Conservation (phyloP, 2,329 filamentous ascomycete genomes). For the Eurotiales sp. region DNA sequence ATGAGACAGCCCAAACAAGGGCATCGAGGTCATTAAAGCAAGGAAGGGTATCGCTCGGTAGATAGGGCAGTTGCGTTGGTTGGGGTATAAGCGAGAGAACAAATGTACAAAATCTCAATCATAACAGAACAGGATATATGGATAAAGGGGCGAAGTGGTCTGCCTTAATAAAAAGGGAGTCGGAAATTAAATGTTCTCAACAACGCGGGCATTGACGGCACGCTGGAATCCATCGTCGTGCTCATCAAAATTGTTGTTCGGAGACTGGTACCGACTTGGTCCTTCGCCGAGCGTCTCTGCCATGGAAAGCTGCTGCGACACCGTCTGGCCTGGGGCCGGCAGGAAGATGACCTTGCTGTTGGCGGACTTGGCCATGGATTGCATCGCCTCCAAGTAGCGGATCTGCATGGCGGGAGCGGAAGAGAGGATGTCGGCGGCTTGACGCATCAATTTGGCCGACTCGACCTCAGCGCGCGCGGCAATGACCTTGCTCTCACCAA, state of each 20-base stretch:
- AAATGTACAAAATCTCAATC: neutral
- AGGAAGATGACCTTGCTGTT: slow-evolving; percentile 86
- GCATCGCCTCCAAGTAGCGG: slow-evolving; percentile 96
- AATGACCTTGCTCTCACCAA: slow-evolving; percentile 97
- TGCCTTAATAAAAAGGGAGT: neutral
- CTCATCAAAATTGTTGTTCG: slow-evolving; percentile 29
- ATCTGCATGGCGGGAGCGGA: slow-evolving; percentile 97
- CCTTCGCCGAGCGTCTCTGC: slow-evolving; percentile 55
- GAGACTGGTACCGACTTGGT: slow-evolving; percentile 47
- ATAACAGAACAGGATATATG: neutral
- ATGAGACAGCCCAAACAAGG: neutral
- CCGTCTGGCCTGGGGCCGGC: slow-evolving; percentile 61
- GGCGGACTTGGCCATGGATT: slow-evolving; percentile 92
- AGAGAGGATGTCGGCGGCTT: slow-evolving; percentile 87
- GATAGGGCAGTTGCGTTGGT: neutral
- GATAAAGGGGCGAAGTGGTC: neutral
- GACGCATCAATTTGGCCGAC: slow-evolving; percentile 78
- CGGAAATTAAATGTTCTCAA: slow-evolving; percentile 83
- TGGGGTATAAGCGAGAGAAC: slow-evolving; percentile 9
- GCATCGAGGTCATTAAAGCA: neutral
- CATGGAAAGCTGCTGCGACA: slow-evolving; percentile 47
- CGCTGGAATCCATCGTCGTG: slow-evolving; percentile 64
- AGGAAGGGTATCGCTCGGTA: slow-evolving; percentile 3
- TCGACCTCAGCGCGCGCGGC: slow-evolving; percentile 96
- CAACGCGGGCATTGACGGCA: slow-evolving; percentile 74